Evolutionary conservation across 2,329 filamentous ascomycete species (phyloP).

Genomic region (Cercospora canescens): DNA sequence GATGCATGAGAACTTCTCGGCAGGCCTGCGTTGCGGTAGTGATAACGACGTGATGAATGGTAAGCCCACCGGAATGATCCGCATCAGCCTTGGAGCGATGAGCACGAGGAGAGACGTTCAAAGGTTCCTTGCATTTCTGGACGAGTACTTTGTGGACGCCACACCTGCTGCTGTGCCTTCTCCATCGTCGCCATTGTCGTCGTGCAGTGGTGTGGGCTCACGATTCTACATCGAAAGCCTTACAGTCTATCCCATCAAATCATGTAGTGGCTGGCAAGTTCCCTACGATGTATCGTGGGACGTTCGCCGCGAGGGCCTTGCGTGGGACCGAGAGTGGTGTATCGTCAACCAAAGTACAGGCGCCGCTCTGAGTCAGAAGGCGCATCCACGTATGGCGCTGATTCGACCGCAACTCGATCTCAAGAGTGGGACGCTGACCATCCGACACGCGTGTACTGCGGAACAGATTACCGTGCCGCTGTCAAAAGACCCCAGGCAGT

Average conservation of each 20-base stretch:
- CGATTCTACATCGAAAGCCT: constrained; percentile 48
- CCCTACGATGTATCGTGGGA: constrained; percentile 69
- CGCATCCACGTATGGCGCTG: constrained; percentile 83
- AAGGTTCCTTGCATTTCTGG: constrained; percentile 56
- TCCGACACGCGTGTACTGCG: constrained; percentile 46
- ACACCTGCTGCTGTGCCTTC: background rate
- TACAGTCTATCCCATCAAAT: constrained; percentile 87
- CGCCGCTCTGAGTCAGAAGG: constrained; percentile 83
- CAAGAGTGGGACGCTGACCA: constrained; percentile 61
- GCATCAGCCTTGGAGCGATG: constrained; percentile 87
- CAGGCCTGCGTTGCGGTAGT: constrained; percentile 79
- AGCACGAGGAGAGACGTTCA: constrained; percentile 75
- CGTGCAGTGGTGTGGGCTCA: background rate
- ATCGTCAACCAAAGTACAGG: constrained; percentile 84
- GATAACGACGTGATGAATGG: constrained; percentile 80
- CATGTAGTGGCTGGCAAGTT: constrained; percentile 77
- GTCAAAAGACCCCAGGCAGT: constrained; percentile 64
- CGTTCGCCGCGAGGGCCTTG: constrained; percentile 76
- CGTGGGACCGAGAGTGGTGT: constrained; percentile 97
- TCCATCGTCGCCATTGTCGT: constrained; percentile 12
- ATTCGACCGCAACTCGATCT: constrained; percentile 76
- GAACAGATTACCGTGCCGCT: constrained; percentile 55
- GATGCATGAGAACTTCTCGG: constrained; percentile 79
- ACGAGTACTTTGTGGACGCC: constrained; percentile 37
- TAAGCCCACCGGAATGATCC: constrained; percentile 83